Percentiles rank a stretch among this genome's conserved stretches.
These are phyloP conservation scores for Phlegmacium glaucopus DNA, from an alignment of 768 basidiomycete species.

Conservation along the genomic window DNA sequence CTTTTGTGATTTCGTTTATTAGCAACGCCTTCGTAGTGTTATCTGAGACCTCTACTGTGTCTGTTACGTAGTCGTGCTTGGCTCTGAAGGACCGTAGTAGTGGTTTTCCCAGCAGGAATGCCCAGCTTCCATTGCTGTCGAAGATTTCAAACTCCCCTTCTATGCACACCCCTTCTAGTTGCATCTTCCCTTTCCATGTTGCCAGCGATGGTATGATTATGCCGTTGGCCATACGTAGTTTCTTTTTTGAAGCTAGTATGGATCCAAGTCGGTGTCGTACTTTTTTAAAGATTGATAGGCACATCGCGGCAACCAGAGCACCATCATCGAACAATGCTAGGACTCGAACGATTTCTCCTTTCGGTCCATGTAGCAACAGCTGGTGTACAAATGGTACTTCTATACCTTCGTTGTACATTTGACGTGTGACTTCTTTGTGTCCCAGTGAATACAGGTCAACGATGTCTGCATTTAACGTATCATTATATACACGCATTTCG, in stretches of 20 bases:
- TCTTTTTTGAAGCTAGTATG: conserved; percentile 9
- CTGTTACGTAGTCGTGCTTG: conserved; percentile 22
- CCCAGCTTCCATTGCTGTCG: conserved; percentile 24
- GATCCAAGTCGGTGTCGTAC: conserved; percentile 9
- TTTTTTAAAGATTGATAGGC: conserved; percentile 10
- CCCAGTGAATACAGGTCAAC: no score
- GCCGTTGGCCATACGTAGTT: conserved; percentile 31
- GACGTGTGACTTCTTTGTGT: no score
- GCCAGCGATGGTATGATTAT: conserved; percentile 12
- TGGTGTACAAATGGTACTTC: conserved; percentile 20
- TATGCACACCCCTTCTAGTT: conserved; percentile 4
- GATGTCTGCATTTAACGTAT: no score
- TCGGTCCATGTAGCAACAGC: conserved; percentile 11
- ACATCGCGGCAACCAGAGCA: conserved; percentile 26
- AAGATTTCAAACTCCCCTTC: conserved; percentile 19
- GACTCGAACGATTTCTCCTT: conserved; percentile 13
- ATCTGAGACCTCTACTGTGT: conserved; percentile 7
- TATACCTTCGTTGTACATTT: no score
- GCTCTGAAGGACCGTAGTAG: conserved; percentile 18
- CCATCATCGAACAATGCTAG: conserved; percentile 25
- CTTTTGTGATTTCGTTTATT: not conserved
- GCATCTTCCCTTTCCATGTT: conserved; percentile 17
- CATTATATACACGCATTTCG: no score
- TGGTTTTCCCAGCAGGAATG: conserved; percentile 15
- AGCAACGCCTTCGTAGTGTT: not conserved